Conservation (phyloP, 1,284 basidiomycete genomes). For the Phylloboletellus chloephorus region DNA sequence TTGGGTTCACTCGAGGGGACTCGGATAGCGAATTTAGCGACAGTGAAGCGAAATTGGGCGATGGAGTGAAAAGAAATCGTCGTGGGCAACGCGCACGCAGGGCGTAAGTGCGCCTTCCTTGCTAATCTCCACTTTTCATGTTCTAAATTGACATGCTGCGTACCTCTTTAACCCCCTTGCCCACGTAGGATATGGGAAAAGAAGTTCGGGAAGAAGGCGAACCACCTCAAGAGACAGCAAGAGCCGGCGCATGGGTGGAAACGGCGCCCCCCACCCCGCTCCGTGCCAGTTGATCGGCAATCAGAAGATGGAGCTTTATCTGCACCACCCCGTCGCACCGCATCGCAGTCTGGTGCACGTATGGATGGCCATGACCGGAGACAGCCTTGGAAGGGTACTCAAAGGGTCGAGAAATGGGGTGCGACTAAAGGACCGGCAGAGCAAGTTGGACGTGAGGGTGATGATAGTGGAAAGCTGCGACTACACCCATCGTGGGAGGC, state of each 20-base stretch:
- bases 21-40: constrained; percentile 79
- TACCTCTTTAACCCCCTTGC: constrained; percentile 10
- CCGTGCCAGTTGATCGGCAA: constrained; percentile 17
- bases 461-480: constrained; percentile 32
- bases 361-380: neutral
- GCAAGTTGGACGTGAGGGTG: neutral
- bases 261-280: constrained; percentile 6
- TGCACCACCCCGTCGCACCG: constrained; percentile 1
- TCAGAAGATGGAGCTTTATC: constrained; percentile 10
- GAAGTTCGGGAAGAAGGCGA: constrained; percentile 87
- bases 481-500: constrained; percentile 94
- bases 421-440: neutral
- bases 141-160: constrained; percentile 3
- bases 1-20: constrained; percentile 78
- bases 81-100: constrained; percentile 87
- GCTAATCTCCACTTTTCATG: constrained; percentile 1
- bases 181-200: constrained; percentile 88
- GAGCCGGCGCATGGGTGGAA: constrained; percentile 23
- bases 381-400: neutral
- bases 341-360: constrained; percentile 1
- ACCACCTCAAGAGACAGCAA: constrained; percentile 75
- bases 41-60: constrained; percentile 53
- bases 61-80: constrained; percentile 74
- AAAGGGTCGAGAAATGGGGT: neutral
- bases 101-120: constrained; percentile 59